Evolutionary conservation across 345 rosid species (phyloP).

Genomic region (Pistacia vera): DNA sequence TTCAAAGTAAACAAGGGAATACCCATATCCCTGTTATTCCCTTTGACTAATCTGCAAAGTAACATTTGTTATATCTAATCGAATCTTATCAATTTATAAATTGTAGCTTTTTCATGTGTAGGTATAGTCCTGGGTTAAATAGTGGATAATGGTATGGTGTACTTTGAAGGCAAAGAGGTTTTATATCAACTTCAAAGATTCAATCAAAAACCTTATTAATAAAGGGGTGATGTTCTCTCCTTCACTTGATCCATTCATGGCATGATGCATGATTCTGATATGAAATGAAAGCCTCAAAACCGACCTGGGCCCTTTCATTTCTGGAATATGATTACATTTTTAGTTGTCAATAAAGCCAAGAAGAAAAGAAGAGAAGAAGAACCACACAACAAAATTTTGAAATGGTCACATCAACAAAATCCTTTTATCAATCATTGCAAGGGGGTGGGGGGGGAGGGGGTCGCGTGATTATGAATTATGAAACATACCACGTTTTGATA

Average conservation of each 20-base stretch:
- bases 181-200: background rate
- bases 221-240: background rate
- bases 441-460: background rate
- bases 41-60: no score
- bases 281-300: background rate
- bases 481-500: slow-evolving; percentile 10
- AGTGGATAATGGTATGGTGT: background rate
- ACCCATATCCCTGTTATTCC: no score
- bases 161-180: background rate
- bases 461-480: slow-evolving; percentile 4
- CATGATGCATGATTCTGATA: background rate
- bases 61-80: no score
- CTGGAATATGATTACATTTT: no score
- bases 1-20: no score
- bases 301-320: background rate
- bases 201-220: background rate
- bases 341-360: background rate
- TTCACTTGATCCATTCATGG: slow-evolving; percentile 17
- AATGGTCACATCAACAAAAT: slow-evolving; percentile 17
- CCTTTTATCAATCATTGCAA: background rate
- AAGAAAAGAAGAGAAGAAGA: background rate
- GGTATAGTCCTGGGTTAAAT: background rate
- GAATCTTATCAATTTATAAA: no score
- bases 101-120: background rate
- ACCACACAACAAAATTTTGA: slow-evolving; percentile 4